Conservation (phyloP, 371 early-diverging fungal species). For the Apophysomyces variabilis region DNA sequence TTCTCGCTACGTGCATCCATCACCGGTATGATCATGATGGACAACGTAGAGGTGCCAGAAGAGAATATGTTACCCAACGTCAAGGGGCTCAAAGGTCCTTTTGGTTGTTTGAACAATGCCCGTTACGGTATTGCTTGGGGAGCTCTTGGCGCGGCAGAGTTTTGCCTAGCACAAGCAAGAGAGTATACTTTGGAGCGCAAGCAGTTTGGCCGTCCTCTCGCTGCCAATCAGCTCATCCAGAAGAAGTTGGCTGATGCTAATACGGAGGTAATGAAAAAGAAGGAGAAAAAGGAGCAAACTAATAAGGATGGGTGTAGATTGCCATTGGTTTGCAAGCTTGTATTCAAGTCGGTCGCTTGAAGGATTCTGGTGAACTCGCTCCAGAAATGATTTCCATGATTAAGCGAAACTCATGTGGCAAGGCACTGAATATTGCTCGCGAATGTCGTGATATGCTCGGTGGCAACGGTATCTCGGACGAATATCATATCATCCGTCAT, state of each 20-base stretch:
- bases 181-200: constrained; percentile 89
- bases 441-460: constrained; percentile 88
- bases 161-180: constrained; percentile 88
- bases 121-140: constrained; percentile 99
- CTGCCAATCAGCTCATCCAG: constrained; percentile 95
- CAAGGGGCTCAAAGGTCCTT: constrained; percentile 95
- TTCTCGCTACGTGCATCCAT: constrained; percentile 93
- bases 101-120: constrained; percentile 97
- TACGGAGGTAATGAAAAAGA: constrained; percentile 68
- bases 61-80: constrained; percentile 91
- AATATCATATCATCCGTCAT: constrained; percentile 97
- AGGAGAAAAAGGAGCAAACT: constrained; percentile 3
- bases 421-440: constrained; percentile 93
- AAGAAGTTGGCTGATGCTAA: constrained; percentile 97
- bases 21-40: constrained; percentile 99
- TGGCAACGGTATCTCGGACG: constrained; percentile 96
- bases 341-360: constrained; percentile 92
- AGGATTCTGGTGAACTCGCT: constrained; percentile 86
- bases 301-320: constrained; percentile 52
- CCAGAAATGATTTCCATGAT: constrained; percentile 97
- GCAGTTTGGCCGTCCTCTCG: constrained; percentile 94
- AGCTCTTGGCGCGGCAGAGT: constrained; percentile 95
- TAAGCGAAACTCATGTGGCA: constrained; percentile 97
- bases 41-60: constrained; percentile 91
- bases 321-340: constrained; percentile 90